Evolutionary conservation across 768 basidiomycete species (phyloP).

Genomic region (Lyophyllum semitale): DNA sequence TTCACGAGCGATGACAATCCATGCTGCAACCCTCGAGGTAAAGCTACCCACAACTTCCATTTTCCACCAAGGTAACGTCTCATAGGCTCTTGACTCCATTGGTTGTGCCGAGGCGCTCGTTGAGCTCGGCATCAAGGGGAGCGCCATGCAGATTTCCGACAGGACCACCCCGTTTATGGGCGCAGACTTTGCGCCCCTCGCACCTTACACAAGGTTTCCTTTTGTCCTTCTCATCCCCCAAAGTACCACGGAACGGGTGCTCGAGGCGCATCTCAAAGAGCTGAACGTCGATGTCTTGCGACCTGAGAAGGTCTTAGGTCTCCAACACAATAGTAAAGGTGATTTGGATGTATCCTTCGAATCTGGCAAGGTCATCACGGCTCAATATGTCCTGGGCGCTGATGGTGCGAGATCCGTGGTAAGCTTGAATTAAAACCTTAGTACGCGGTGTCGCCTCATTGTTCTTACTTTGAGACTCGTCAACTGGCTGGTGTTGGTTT

Average conservation of each 20-base stretch:
- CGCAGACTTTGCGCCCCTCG: constrained; percentile 34
- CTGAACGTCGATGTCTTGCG: constrained; percentile 34
- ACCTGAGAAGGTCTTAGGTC: constrained; percentile 39
- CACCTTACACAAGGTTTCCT: constrained; percentile 43
- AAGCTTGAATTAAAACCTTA: not conserved
- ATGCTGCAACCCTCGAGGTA: constrained; percentile 57
- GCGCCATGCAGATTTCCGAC: constrained; percentile 27
- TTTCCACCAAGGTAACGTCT: constrained; percentile 1
- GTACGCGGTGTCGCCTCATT: not conserved
- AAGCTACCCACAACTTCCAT: not conserved
- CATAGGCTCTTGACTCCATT: constrained; percentile 47
- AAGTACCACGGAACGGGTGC: constrained; percentile 40
- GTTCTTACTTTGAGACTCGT: constrained; percentile 37
- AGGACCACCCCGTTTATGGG: constrained; percentile 27
- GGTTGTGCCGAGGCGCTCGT: constrained; percentile 40
- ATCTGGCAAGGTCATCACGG: constrained; percentile 40
- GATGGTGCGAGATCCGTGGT: constrained; percentile 52
- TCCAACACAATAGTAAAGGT: constrained; percentile 31
- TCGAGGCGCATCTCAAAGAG: constrained; percentile 33
- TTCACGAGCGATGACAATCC: constrained; percentile 48
- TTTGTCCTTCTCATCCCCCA: constrained; percentile 46
- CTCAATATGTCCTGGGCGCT: constrained; percentile 52
- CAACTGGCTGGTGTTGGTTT: constrained; percentile 41
- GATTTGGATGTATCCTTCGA: constrained; percentile 46
- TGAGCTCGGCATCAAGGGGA: constrained; percentile 34